A percentile compares a stretch with the other conserved stretches of the same genome.
Evolutionary conservation across 306 rosid genomes (phyloP).

Genomic region (Cicer arietinum): DNA sequence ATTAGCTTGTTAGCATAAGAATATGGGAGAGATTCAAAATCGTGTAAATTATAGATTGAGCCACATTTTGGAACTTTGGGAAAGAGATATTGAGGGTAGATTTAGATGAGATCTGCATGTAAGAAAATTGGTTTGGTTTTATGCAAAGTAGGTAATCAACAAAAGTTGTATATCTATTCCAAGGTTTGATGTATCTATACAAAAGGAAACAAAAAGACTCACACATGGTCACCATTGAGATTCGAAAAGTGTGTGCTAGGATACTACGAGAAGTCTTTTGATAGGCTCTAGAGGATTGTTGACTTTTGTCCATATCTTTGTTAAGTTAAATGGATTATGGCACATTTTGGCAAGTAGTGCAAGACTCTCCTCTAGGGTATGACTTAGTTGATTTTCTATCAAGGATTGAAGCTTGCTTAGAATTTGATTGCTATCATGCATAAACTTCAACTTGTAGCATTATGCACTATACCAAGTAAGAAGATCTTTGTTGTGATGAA

Average conservation of each 20-base stretch:
- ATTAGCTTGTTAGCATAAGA: slow-evolving; percentile 23
- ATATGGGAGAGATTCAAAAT: slow-evolving; percentile 7
- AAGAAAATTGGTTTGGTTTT: slow-evolving; percentile 13
- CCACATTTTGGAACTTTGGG: neutral
- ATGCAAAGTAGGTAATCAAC: slow-evolving; percentile 19
- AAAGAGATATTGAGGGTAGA: slow-evolving; percentile 28
- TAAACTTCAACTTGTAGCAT: slow-evolving; percentile 6
- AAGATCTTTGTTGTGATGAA: neutral
- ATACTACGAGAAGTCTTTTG: neutral
- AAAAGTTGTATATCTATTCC: slow-evolving; percentile 8
- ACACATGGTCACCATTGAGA: slow-evolving; percentile 6
- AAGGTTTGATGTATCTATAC: slow-evolving; percentile 10
- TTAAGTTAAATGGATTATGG: slow-evolving; percentile 5
- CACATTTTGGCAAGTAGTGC: neutral
- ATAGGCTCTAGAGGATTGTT: slow-evolving; percentile 8
- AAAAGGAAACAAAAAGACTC: slow-evolving; percentile 20
- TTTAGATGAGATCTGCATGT: slow-evolving; percentile 30
- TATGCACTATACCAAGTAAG: neutral
- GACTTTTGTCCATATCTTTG: slow-evolving; percentile 4
- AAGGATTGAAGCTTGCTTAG: neutral
- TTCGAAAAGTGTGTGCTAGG: neutral
- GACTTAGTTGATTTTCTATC: neutral
- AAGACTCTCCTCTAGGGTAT: slow-evolving; percentile 20
- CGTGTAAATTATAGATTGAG: slow-evolving; percentile 3
- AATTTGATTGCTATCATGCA: neutral